Evolutionary conservation across 129 eudicot genomes (phyloP).

Genomic region (Flaveria ramosissima): DNA sequence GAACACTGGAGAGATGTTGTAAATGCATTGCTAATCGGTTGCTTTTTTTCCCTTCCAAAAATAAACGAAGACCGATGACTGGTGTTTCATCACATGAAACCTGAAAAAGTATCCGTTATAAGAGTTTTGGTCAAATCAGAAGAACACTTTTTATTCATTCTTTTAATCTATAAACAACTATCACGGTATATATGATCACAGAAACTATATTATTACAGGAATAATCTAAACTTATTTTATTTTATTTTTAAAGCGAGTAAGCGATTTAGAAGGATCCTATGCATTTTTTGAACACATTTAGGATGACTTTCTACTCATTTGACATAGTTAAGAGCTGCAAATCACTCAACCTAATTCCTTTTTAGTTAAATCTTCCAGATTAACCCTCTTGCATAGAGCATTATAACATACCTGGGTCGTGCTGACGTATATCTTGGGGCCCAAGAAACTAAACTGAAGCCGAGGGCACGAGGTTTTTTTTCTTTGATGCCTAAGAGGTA

Average conservation of each 20-base stretch:
- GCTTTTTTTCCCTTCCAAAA: slow-evolving; percentile 79
- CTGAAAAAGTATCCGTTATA: slow-evolving; percentile 35
- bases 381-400: not conserved
- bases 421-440: slow-evolving; percentile 29
- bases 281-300: not conserved
- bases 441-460: slow-evolving; percentile 26
- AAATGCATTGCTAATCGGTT: slow-evolving; percentile 78
- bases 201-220: not conserved
- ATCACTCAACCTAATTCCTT: not conserved
- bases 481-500: slow-evolving; percentile 32
- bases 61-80: slow-evolving; percentile 80
- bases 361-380: not conserved
- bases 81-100: slow-evolving; percentile 63
- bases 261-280: not conserved
- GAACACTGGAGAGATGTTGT: slow-evolving; percentile 79
- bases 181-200: not conserved
- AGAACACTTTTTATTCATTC: not conserved
- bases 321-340: not conserved
- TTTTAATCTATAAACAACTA: not conserved
- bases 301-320: not conserved
- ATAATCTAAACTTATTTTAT: not conserved
- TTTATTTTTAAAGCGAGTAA: not conserved
- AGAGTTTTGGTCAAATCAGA: not conserved
- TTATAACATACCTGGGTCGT: slow-evolving; percentile 25
- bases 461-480: slow-evolving; percentile 29